Evolutionary conservation across 140 eudicot genomes (phyloP), one percentile per base, ranked within the genome.

Genomic region (Anethum foeniculum): DNA sequence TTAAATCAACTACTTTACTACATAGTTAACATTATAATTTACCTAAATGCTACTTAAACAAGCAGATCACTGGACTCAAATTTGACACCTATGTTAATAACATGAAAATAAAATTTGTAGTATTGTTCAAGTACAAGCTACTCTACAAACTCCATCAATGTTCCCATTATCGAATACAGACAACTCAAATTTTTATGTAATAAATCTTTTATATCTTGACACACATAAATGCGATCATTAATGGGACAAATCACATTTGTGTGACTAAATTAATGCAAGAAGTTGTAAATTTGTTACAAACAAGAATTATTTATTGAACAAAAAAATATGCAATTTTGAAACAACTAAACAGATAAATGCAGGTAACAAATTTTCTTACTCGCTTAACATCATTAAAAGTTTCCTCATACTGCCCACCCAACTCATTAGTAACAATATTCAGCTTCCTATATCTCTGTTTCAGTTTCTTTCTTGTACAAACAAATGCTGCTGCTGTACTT

Each of bases 341-440:
- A 27, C 16, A 25, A 62, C 1, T 10, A 2, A 25, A 60, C 2
- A 62, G 34, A 62, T 16, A 25, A 62, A 25, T 38, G 76, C 6
- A 32, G 76, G 76, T 18, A 71, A 36, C n/a, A 38, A 34, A 19
- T 1, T 1, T 16, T 36, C 78, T 74, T 74, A 74, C 78, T 2
- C 13, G 36, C 38, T 74, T 74, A n/a, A 74, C 78, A 44, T 74
- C 78, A 25, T 74, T 74, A 25, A 74, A 74, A 74, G 23, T n/a
- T 74, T 74, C 78, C 58, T 74, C 78, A 44, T 74, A 74, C 78
- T 74, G 78, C 21, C 78, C 78, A 4, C 78, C 78, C 58, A 74
- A 44, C 21, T 74, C 78, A 43, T 74, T 74, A 19, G 49, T 44
- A 74, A 74, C 38, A 74, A n/a, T 25, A 62, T 62, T 62, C 2